phyloP scores from a whole-genome alignment of 1,284 basidiomycete species.

The Boletus smithii region DNA sequence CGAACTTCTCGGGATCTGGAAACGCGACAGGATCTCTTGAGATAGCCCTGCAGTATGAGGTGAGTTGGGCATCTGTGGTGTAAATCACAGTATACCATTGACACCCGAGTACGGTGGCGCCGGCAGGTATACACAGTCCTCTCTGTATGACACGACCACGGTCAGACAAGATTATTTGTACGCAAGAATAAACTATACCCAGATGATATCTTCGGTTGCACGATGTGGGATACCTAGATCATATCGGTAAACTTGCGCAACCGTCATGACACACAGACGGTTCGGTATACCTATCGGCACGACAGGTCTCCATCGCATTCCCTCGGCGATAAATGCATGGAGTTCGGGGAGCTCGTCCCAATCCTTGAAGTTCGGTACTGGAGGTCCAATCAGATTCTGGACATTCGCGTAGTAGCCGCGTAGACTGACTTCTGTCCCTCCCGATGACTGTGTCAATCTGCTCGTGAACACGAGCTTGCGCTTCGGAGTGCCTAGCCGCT shows the following conservation, averaged over 20 bases:
- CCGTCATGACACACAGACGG: not conserved
- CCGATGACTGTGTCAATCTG: constrained; percentile 59
- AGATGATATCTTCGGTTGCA: constrained; percentile 56
- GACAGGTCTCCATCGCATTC: constrained; percentile 63
- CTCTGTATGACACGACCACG: constrained; percentile 31
- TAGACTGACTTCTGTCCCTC: constrained; percentile 38
- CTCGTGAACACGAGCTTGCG: constrained; percentile 51
- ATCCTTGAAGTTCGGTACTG: constrained; percentile 46
- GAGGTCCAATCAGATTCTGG: not conserved
- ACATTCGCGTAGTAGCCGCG: not conserved
- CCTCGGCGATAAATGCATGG: constrained; percentile 57
- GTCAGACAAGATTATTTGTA: not conserved
- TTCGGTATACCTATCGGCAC: constrained; percentile 32
- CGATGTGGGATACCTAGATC: constrained; percentile 49
- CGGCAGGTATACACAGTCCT: constrained; percentile 53
- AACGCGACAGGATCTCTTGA: constrained; percentile 50
- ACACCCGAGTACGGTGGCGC: constrained; percentile 53
- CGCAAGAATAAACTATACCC: constrained; percentile 34
- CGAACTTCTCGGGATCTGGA: constrained; percentile 54
- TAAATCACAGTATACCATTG: constrained; percentile 42
- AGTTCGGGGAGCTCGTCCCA: constrained; percentile 48
- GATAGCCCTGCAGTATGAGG: constrained; percentile 6
- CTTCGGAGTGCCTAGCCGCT: constrained; percentile 53
- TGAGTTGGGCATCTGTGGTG: not conserved
- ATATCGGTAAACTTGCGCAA: not conserved